phyloP scores from a whole-genome alignment of 805 yeast species.

The Phaffomyces thermotolerans region DNA sequence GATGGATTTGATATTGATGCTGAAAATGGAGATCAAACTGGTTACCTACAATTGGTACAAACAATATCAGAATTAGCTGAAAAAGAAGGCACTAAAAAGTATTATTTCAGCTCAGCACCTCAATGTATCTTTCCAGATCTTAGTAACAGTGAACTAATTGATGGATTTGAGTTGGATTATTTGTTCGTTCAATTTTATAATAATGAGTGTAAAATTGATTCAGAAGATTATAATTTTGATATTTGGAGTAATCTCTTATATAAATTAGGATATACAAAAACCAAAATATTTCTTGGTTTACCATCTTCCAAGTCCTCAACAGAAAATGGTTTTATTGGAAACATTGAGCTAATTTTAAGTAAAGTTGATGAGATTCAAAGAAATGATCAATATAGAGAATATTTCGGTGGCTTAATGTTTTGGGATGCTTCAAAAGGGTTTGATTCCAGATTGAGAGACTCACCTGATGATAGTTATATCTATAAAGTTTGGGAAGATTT shows the following conservation, averaged over 20 bases:
- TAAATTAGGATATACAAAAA: constrained; percentile 31
- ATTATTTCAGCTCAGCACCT: constrained; percentile 70
- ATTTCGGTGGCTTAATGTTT: constrained; percentile 79
- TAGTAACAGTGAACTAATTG: constrained; percentile 40
- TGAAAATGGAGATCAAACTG: constrained; percentile 56
- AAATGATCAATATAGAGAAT: constrained; percentile 6
- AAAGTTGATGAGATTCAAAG: constrained; percentile 20
- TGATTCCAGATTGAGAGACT: constrained; percentile 30
- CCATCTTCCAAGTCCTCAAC: constrained; percentile 51
- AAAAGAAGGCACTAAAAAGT: constrained; percentile 37
- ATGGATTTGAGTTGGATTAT: constrained; percentile 51
- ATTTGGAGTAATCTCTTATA: constrained; percentile 34
- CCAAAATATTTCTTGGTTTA: constrained; percentile 53
- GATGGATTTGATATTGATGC: constrained; percentile 95
- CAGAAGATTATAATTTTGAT: constrained; percentile 40
- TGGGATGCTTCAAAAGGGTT: constrained; percentile 89
- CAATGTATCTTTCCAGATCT: constrained; percentile 72
- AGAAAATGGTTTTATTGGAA: constrained; percentile 46
- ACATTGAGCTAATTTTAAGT: constrained; percentile 25
- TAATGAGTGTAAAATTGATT: constrained; percentile 44
- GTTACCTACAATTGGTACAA: constrained; percentile 58
- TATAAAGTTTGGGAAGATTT: constrained; percentile 17
- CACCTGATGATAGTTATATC: constrained; percentile 19
- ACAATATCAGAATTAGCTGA: constrained; percentile 36
- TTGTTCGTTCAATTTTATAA: constrained; percentile 74